A percentile compares a stretch with the other conserved stretches of the same genome.
Conservation (phyloP, 441 rosid genomes). For the Arabidopsis hybrid region DNA sequence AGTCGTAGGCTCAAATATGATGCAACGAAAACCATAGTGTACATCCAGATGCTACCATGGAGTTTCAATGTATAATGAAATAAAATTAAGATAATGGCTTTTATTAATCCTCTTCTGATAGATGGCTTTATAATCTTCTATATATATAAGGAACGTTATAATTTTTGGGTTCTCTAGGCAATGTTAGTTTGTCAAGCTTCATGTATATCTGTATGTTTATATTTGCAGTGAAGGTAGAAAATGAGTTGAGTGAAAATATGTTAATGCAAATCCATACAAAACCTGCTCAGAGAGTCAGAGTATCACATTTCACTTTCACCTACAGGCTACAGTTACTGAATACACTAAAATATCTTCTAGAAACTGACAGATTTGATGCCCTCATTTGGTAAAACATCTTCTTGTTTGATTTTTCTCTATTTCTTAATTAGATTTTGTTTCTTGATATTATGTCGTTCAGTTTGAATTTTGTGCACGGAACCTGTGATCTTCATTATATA, state of each 20-base stretch:
- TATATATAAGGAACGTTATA: not conserved
- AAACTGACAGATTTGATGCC: constrained; percentile 35
- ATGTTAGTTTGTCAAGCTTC: constrained; percentile 7
- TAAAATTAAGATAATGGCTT: not conserved
- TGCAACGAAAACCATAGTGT: constrained; percentile 2
- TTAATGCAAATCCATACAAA: constrained; percentile 1
- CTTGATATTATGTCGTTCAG: constrained; percentile 31
- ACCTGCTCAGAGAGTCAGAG: not conserved
- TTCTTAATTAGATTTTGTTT: constrained; percentile 31
- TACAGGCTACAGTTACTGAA: constrained; percentile 24
- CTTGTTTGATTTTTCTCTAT: constrained; percentile 28
- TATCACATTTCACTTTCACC: constrained; percentile 29
- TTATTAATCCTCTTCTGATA: constrained; percentile 2
- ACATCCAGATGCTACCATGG: not conserved
- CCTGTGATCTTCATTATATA: constrained; percentile 27
- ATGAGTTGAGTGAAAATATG: constrained; percentile 18
- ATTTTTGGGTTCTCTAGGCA: not conserved
- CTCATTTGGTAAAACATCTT: constrained; percentile 35
- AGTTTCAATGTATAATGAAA: not conserved
- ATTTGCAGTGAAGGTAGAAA: constrained; percentile 9
- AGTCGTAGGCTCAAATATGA: not conserved
- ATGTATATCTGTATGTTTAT: constrained; percentile 23
- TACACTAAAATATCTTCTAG: constrained; percentile 18
- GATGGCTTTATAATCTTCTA: not conserved
- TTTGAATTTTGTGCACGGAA: constrained; percentile 37